A percentile compares a stretch with the other conserved stretches of the same genome.
Evolutionary conservation across 495 filamentous ascomycete species (phyloP).

Genomic region (Aspergillus incahuasiensis): DNA sequence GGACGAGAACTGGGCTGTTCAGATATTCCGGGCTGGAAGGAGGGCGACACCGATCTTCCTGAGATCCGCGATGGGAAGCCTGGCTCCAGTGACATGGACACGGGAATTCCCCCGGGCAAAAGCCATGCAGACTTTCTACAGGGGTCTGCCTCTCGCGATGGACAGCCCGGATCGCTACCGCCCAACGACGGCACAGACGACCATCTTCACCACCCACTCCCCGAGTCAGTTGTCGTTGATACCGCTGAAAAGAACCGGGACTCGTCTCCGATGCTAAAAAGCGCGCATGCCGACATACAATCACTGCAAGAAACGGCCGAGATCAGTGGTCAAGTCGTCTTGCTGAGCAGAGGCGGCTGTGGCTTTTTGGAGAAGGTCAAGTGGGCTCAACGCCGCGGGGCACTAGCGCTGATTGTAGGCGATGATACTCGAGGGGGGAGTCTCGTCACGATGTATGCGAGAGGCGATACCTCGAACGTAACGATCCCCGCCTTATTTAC

Average conservation of each 20-base stretch:
- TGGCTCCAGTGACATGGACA: conserved; percentile 24
- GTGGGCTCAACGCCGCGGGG: conserved; percentile 90
- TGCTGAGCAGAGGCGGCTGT: conserved; percentile 88
- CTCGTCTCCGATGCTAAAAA: conserved; percentile 39
- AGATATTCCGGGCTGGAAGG: conserved; percentile 90
- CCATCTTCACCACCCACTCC: conserved; percentile 69
- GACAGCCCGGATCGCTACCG: conserved; percentile 13
- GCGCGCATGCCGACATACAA: conserved; percentile 85
- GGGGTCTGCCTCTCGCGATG: conserved; percentile 20
- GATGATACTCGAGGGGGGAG: conserved; percentile 82
- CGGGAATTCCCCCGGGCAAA: conserved; percentile 15
- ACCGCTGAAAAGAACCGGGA: conserved; percentile 36
- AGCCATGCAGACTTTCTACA: conserved; percentile 25
- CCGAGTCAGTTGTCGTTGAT: conserved; percentile 38
- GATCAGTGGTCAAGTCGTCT: conserved; percentile 85
- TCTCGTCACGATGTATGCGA: conserved; percentile 93
- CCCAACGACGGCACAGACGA: conserved; percentile 87
- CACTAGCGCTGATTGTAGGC: conserved; percentile 84
- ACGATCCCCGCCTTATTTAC: conserved; percentile 94
- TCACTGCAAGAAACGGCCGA: conserved; percentile 91
- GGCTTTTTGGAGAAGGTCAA: conserved; percentile 96
- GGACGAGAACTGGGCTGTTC: conserved; percentile 96
- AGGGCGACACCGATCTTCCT: conserved; percentile 38
- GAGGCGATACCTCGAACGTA: conserved; percentile 89
- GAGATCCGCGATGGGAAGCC: conserved; percentile 28